phyloP scores from a whole-genome alignment of 2,329 filamentous ascomycete species.

The Xylariales sp. region DNA sequence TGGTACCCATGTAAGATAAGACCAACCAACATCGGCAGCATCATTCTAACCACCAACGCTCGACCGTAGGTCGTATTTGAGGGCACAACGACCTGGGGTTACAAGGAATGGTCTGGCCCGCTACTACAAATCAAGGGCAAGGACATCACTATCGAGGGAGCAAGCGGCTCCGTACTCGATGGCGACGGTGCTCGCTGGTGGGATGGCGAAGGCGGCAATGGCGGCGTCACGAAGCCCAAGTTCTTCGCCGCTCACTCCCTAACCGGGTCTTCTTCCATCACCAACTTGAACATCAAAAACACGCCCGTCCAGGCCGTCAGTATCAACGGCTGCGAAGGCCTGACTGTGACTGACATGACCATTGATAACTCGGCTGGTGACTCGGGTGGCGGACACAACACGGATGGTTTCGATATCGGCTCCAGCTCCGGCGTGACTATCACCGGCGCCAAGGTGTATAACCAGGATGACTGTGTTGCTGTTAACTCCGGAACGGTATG shows the following conservation, averaged over 20 bases:
- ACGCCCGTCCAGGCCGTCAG: conserved; percentile 65
- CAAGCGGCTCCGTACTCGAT: conserved; percentile 64
- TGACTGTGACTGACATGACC: conserved; percentile 61
- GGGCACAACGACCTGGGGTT: conserved; percentile 74
- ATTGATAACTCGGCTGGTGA: conserved; percentile 70
- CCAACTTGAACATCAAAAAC: conserved; percentile 63
- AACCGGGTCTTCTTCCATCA: conserved; percentile 59
- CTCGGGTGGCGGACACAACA: conserved; percentile 60
- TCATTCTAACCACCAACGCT: conserved; percentile 22
- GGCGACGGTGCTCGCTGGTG: conserved; percentile 69
- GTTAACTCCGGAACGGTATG: conserved; percentile 63
- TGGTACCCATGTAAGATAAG: conserved; percentile 57
- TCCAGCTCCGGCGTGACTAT: conserved; percentile 61
- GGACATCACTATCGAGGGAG: conserved; percentile 64
- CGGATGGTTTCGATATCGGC: conserved; percentile 65
- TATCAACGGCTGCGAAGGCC: conserved; percentile 56
- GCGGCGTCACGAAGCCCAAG: conserved; percentile 72
- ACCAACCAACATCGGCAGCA: background rate
- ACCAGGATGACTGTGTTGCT: conserved; percentile 71
- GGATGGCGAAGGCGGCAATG: conserved; percentile 70
- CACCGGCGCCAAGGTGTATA: conserved; percentile 62
- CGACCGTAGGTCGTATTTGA: conserved; percentile 65
- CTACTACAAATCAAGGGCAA: conserved; percentile 71
- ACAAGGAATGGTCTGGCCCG: conserved; percentile 73
- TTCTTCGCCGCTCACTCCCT: conserved; percentile 68